Percentiles rank a stretch among this genome's conserved stretches.
These are phyloP conservation scores for Senecio squalidus DNA, from an alignment of 140 eudicot species.

Conservation along the genomic window DNA sequence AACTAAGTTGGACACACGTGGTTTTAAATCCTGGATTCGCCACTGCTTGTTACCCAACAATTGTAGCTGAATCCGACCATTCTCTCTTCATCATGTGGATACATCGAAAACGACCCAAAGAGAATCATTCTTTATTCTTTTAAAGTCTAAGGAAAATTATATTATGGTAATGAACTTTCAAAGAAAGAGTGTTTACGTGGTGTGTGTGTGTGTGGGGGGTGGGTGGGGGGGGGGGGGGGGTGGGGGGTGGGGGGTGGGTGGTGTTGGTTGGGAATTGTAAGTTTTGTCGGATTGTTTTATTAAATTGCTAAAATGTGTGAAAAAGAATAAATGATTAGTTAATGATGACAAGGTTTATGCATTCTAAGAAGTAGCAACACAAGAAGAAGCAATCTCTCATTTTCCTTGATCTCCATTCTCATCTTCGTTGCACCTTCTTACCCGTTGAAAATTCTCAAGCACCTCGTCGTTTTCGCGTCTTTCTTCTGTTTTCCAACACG, in stretches of 20 bases:
- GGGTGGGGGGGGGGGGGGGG: no score
- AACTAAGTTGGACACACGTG: no score
- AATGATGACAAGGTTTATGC: conserved; percentile 7
- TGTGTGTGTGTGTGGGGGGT: no score
- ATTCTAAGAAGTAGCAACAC: conserved; percentile 65
- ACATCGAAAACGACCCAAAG: conserved; percentile 11
- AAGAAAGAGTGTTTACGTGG: no score
- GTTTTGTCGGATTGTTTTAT: no score
- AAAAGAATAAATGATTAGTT: not conserved
- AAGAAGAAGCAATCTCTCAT: no score
- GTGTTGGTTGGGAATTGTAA: no score
- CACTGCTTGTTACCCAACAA: no score
- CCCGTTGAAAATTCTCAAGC: conserved; percentile 37
- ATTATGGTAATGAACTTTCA: no score
- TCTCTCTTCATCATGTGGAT: not conserved
- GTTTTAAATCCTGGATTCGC: no score
- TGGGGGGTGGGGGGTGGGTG: no score
- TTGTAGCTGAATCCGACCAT: conserved; percentile 4
- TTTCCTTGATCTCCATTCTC: conserved; percentile 45
- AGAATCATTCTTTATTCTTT: conserved; percentile 17
- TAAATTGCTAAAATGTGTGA: no score
- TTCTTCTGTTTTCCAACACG: conserved; percentile 22
- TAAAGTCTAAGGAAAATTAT: not conserved
- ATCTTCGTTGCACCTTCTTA: conserved; percentile 69
- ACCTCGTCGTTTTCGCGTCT: conserved; percentile 31